Percentiles rank a stretch among this genome's conserved stretches.
Evolutionary conservation across 2,329 filamentous ascomycete genomes (phyloP).

Genomic region (Ceratocystiopsis brevicomis): DNA sequence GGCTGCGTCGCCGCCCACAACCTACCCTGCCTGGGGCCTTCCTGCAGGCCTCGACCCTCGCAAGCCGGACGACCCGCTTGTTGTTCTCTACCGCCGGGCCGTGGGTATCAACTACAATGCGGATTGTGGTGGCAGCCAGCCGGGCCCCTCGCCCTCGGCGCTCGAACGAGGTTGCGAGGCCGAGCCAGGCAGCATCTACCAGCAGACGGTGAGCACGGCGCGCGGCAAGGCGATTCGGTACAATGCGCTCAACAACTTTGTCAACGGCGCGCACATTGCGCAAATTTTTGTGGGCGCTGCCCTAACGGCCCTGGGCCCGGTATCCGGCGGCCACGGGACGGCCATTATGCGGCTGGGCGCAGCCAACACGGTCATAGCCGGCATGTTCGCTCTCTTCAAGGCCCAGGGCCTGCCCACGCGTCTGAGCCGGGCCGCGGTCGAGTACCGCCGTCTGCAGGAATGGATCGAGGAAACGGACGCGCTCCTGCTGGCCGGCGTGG

Average conservation of each 20-base stretch:
- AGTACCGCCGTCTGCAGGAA: conserved; percentile 28
- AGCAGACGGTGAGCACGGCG: conserved; percentile 17
- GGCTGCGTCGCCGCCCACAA: neutral
- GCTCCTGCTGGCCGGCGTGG: conserved; percentile 21
- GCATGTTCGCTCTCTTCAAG: conserved; percentile 36
- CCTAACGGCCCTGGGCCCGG: conserved; percentile 26
- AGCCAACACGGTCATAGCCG: conserved; percentile 43
- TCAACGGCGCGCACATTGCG: conserved; percentile 24
- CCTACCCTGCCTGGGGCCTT: conserved; percentile 18
- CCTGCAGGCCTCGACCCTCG: conserved; percentile 20
- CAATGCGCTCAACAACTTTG: conserved; percentile 16
- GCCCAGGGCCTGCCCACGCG: conserved; percentile 30
- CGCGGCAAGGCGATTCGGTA: conserved; percentile 16
- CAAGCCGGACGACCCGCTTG: conserved; percentile 18
- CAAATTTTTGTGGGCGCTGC: conserved; percentile 29
- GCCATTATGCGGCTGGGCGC: conserved; percentile 39
- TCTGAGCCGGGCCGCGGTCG: conserved; percentile 25
- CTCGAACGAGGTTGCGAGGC: conserved; percentile 18
- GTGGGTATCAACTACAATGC: conserved; percentile 13
- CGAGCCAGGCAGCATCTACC: conserved; percentile 22
- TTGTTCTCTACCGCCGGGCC: conserved; percentile 24
- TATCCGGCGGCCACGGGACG: conserved; percentile 28
- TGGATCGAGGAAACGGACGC: conserved; percentile 36
- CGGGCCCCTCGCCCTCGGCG: conserved; percentile 8
- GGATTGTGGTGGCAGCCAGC: no score